Base-by-base conservation (phyloP, 1,284 basidiomycete genomes). In the Prillingera fragicola region DNA sequence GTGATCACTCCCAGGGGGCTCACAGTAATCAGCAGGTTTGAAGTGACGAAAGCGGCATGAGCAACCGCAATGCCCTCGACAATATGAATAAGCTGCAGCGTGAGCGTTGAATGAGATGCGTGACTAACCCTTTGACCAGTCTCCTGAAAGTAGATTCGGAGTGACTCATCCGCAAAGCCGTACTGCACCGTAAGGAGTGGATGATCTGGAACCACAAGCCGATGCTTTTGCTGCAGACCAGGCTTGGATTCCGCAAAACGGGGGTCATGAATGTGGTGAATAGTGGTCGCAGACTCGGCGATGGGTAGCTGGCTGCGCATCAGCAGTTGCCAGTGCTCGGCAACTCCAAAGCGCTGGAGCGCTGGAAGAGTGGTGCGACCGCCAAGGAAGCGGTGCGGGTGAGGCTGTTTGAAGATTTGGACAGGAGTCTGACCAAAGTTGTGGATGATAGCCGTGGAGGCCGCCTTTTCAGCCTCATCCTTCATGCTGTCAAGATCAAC, bases 381-480 rank as follows among this genome's bases (percentile, higher is more conserved):
- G 21, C 41, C 38, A 63, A 83, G 76, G 54, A 81, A 78, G 14
- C 89, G 78, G 32, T 77, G 71, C 0, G 88, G 88, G 73, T 96
- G 92, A 4, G 87, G 80, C 1, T 74, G 63, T n/a, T 73, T 76
- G 70, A 96, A 97, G n/a, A 96, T 78, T 63, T 88, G 89, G 21
- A 82, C 76, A 2, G 89, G 89, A 0, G 90, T 92, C 70, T 92
- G 88, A 14, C 89, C 89, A 60, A 92, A 86, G 55, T 94, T 95
- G 70, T 96, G 91, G 35, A 97, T 95, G 54, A 92, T 94, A 4
- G 90, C 88, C 8, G 92, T 86, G 2, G 87, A 88, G 0, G 91
- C 90, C 58, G 91, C 87, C 29, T 87, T 80, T 70, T 97, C 88
- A 18, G 87, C 73, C 35, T 88, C 82, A 59, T 94, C 85, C 10